Evolutionary conservation across 2,329 filamentous ascomycete species (phyloP).

Genomic region (Camillea tinctor): DNA sequence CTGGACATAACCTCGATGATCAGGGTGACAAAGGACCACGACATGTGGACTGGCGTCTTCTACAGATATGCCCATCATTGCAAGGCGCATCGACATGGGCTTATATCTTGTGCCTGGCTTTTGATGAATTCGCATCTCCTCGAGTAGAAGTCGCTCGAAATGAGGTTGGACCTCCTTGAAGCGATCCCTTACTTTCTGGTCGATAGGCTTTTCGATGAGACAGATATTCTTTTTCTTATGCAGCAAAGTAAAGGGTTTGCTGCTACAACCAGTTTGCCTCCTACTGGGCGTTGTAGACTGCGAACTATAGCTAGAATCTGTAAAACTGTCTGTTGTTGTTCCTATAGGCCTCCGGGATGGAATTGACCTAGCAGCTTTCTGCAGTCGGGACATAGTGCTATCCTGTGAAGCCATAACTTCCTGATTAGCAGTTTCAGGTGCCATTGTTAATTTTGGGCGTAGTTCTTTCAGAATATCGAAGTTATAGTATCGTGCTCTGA

Average conservation of each 20-base stretch:
- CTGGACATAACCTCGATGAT: not conserved
- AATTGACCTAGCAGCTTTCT: not conserved
- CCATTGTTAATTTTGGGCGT: no score
- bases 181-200: not conserved
- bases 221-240: no score
- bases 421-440: not conserved
- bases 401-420: no score
- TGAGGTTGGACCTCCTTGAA: not conserved
- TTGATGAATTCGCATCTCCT: not conserved
- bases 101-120: not conserved
- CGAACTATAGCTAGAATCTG: not conserved
- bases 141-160: not conserved
- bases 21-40: not conserved
- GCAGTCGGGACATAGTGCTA: not conserved
- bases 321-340: not conserved
- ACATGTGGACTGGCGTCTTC: not conserved
- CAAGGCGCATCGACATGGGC: constrained; percentile 1
- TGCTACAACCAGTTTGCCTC: no score
- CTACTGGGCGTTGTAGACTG: no score
- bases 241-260: no score
- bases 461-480: no score
- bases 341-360: not conserved
- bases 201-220: not conserved
- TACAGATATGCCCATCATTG: constrained; percentile 3
- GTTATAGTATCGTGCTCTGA: no score